These are phyloP conservation scores for Microsporum canis DNA, from an alignment of 2,329 filamentous ascomycete species.

Conservation along the genomic window DNA sequence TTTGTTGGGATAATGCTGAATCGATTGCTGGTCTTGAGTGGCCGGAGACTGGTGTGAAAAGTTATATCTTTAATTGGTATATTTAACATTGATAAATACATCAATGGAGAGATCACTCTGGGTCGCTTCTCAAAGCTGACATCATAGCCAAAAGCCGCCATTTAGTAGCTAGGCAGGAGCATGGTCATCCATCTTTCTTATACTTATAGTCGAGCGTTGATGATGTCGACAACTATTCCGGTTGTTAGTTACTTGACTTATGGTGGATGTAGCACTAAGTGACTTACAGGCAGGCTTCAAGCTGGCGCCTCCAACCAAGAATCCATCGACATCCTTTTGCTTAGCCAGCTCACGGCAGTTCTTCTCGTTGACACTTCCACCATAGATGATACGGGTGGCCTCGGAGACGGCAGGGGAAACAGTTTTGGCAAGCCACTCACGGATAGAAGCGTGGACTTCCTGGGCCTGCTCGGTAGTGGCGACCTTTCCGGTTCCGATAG, in stretches of 20 bases:
- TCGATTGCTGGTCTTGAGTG: not conserved
- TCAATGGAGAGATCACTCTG: not conserved
- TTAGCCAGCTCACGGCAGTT: conserved; percentile 89
- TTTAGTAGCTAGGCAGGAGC: not conserved
- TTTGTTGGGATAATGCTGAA: not conserved
- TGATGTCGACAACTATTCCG: conserved; percentile 51
- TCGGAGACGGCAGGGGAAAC: conserved; percentile 70
- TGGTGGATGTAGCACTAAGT: not conserved
- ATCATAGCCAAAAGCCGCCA: not conserved
- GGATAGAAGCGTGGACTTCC: conserved; percentile 86
- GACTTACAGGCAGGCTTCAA: conserved; percentile 86
- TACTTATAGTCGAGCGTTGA: conserved; percentile 48
- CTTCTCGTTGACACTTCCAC: conserved; percentile 94
- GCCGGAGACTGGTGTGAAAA: not conserved
- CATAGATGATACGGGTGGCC: conserved; percentile 88
- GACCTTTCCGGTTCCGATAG: conserved; percentile 84
- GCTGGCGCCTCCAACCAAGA: conserved; percentile 90
- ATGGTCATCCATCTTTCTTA: not conserved
- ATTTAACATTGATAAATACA: not conserved
- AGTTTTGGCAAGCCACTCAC: conserved; percentile 66
- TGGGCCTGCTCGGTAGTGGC: conserved; percentile 82
- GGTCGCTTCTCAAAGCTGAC: not conserved
- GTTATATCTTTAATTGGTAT: not conserved
- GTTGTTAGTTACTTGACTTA: conserved; percentile 9
- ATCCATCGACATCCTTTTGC: conserved; percentile 92